Conservation (phyloP, 129 eudicot genomes). For the Logfia minima region DNA sequence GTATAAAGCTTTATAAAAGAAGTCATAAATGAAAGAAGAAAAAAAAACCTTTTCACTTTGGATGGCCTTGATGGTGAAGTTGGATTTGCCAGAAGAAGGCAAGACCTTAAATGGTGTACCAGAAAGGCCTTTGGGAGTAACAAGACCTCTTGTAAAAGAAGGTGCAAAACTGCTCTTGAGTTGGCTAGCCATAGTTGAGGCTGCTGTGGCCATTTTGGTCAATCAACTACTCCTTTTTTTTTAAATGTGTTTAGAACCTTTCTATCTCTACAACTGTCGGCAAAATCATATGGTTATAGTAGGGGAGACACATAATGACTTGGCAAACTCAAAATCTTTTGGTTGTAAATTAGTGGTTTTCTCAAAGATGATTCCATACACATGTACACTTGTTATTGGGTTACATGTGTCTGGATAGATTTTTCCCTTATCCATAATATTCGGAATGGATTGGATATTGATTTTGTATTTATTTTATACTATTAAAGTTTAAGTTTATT, state of each 20-base stretch:
- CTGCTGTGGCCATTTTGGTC: slow-evolving; percentile 40
- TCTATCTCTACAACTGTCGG: slow-evolving; percentile 10
- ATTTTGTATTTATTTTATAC: background rate
- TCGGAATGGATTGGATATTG: background rate
- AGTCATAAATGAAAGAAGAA: background rate
- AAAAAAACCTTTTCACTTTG: slow-evolving; percentile 65
- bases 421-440: slow-evolving; percentile 29
- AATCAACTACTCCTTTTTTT: slow-evolving; percentile 4
- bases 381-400: slow-evolving; percentile 29
- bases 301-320: slow-evolving; percentile 25
- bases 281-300: slow-evolving; percentile 31
- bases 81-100: slow-evolving; percentile 49
- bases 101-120: slow-evolving; percentile 66
- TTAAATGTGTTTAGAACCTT: background rate
- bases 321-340: slow-evolving; percentile 28
- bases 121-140: slow-evolving; percentile 74
- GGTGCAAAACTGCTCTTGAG: slow-evolving; percentile 66
- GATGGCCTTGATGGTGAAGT: slow-evolving; percentile 58
- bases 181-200: slow-evolving; percentile 82
- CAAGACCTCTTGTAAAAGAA: slow-evolving; percentile 45
- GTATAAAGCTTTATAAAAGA: background rate
- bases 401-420: slow-evolving; percentile 26
- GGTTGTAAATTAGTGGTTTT: slow-evolving; percentile 21
- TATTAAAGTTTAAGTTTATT: background rate
- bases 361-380: slow-evolving; percentile 22